Conservation (phyloP, 139 green algal genomes). For the Chlorella sp. region DNA sequence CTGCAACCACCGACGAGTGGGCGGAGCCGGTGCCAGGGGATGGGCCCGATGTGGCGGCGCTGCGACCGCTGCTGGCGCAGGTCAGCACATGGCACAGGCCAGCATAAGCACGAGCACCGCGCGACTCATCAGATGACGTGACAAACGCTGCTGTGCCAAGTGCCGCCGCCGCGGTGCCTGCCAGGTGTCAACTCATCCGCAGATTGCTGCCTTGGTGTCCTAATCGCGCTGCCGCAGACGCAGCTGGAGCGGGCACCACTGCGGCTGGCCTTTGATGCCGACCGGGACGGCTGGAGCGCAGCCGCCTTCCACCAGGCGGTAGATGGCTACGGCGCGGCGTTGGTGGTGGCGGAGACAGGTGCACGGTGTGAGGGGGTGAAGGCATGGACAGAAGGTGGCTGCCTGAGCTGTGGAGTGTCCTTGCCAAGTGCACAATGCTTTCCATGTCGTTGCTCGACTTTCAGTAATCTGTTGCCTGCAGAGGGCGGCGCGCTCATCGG, state of each 20-base stretch:
- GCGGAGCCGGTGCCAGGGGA: constrained; percentile 63
- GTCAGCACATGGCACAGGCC: no score
- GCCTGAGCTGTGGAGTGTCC: not conserved
- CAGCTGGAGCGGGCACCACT: constrained; percentile 66
- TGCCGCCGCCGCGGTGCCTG: no score
- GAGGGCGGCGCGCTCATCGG: constrained; percentile 66
- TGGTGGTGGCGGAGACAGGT: constrained; percentile 34
- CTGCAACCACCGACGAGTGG: constrained; percentile 53
- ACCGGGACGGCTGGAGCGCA: constrained; percentile 65
- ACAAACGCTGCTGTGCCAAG: no score
- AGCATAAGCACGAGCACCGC: no score
- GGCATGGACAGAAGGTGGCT: not conserved
- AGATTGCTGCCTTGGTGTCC: no score
- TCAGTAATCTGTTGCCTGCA: not conserved
- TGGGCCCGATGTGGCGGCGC: constrained; percentile 30
- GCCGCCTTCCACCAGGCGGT: constrained; percentile 69
- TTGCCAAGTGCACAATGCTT: no score
- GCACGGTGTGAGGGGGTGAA: no score
- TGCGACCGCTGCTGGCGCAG: constrained; percentile 69
- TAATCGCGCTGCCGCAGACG: constrained; percentile 50
- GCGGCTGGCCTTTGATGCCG: constrained; percentile 65
- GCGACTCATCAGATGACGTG: no score
- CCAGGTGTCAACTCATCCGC: no score
- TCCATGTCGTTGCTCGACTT: not conserved
- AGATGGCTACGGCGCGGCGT: constrained; percentile 63